Conservation (phyloP, 495 filamentous ascomycete species). For the Penicillium canescens region DNA sequence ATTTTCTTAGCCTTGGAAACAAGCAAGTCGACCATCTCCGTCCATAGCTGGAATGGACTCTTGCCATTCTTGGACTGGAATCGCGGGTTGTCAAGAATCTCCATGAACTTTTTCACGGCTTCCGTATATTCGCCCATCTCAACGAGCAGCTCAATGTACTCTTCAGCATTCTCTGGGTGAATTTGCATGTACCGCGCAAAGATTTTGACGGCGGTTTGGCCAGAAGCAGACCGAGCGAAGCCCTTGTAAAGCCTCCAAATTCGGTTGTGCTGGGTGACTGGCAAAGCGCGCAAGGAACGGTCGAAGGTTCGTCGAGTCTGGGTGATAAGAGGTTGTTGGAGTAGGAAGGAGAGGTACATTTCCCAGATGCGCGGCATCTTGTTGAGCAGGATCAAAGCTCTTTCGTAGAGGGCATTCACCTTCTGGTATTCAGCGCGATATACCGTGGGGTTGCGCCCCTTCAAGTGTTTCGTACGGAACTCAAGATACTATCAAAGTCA, state of each 20-base stretch:
- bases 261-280: constrained; percentile 94
- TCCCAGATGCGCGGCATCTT: constrained; percentile 99
- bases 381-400: constrained; percentile 90
- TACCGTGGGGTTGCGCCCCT: constrained; percentile 78
- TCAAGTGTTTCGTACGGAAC: constrained; percentile 79
- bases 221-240: constrained; percentile 91
- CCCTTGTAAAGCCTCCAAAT: constrained; percentile 92
- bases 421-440: constrained; percentile 83
- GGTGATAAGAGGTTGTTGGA: constrained; percentile 90
- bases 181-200: constrained; percentile 98
- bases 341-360: constrained; percentile 91
- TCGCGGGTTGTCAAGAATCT: constrained; percentile 86
- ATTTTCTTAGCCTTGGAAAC: constrained; percentile 88
- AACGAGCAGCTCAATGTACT: constrained; percentile 86
- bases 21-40: constrained; percentile 96
- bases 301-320: constrained; percentile 90
- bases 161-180: constrained; percentile 93
- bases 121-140: constrained; percentile 86
- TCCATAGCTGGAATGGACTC: constrained; percentile 96
- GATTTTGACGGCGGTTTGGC: constrained; percentile 86
- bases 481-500: constrained; percentile 69
- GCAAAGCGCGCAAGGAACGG: constrained; percentile 89
- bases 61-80: constrained; percentile 93
- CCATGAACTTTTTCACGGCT: constrained; percentile 90
- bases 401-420: constrained; percentile 94